phyloP scores from a whole-genome alignment of 139 green algal species.

The Asterochloris sp. region DNA sequence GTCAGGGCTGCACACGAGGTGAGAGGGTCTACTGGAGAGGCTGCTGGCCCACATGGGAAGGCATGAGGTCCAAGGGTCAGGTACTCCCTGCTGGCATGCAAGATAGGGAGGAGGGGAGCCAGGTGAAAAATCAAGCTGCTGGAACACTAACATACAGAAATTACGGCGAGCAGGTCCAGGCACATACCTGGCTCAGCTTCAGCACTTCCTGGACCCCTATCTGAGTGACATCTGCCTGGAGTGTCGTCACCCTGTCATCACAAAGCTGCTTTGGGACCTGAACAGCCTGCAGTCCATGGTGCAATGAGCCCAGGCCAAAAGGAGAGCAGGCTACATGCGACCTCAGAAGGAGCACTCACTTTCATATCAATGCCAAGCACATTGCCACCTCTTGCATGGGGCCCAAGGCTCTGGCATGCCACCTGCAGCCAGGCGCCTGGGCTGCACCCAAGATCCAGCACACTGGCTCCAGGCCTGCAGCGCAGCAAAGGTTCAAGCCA shows the following conservation, averaged over 20 bases:
- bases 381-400: slow-evolving; percentile 45
- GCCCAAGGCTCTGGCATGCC: slow-evolving; percentile 74
- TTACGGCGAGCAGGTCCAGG: too few relatives aligned
- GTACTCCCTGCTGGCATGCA: not conserved
- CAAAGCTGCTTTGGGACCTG: slow-evolving; percentile 47
- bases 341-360: slow-evolving; percentile 10
- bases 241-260: slow-evolving; percentile 57
- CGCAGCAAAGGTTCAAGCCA: not conserved
- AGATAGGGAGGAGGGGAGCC: not conserved
- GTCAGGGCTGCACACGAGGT: not conserved
- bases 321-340: too few relatives aligned
- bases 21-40: not conserved
- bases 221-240: slow-evolving; percentile 33
- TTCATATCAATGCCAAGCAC: slow-evolving; percentile 78
- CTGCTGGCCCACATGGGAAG: not conserved
- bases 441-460: slow-evolving; percentile 75
- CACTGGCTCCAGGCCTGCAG: slow-evolving; percentile 26
- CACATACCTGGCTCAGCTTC: not conserved
- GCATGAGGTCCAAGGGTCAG: not conserved
- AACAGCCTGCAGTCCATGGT: slow-evolving; percentile 35
- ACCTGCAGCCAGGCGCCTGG: slow-evolving; percentile 82
- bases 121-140: not conserved
- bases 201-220: not conserved
- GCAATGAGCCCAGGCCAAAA: not conserved
- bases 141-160: not conserved